Evolutionary conservation across 1,284 basidiomycete genomes (phyloP).

Genomic region (Paramarasmius palmivorus): DNA sequence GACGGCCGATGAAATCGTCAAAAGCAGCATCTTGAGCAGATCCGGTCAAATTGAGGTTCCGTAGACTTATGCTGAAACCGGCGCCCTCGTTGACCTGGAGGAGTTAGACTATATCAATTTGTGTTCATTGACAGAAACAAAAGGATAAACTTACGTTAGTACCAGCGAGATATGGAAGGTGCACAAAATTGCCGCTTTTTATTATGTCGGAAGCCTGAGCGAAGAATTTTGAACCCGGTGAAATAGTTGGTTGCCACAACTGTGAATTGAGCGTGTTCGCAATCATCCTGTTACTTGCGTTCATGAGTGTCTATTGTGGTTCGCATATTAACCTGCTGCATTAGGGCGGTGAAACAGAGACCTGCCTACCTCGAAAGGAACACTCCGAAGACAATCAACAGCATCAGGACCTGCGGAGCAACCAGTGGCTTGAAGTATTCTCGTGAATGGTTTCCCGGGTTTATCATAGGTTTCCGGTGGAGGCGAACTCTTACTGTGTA

Average conservation of each 20-base stretch:
- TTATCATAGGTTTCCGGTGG: slow-evolving; percentile 51
- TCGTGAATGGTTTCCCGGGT: slow-evolving; percentile 52
- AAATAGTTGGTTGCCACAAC: slow-evolving; percentile 58
- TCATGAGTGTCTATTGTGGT: slow-evolving; percentile 37
- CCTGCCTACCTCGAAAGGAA: slow-evolving; percentile 45
- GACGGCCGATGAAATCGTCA: slow-evolving; percentile 33
- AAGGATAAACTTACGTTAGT: slow-evolving; percentile 44
- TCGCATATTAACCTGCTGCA: not conserved
- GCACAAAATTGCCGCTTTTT: slow-evolving; percentile 47
- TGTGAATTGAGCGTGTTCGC: slow-evolving; percentile 46
- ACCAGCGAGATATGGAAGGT: slow-evolving; percentile 53
- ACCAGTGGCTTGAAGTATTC: slow-evolving; percentile 44
- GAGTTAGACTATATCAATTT: not conserved
- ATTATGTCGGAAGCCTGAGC: slow-evolving; percentile 49
- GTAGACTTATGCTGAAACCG: slow-evolving; percentile 27
- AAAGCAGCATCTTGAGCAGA: slow-evolving; percentile 30
- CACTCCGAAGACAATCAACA: slow-evolving; percentile 44
- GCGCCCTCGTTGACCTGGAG: slow-evolving; percentile 40
- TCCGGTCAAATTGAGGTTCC: slow-evolving; percentile 26
- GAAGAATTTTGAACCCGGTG: slow-evolving; percentile 47
- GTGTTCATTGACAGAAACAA: not conserved
- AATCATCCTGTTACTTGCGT: slow-evolving; percentile 49
- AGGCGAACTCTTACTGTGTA: slow-evolving; percentile 52
- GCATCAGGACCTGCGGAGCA: slow-evolving; percentile 42
- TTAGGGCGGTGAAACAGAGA: not conserved